Base-by-base conservation (phyloP, 495 filamentous ascomycete genomes). In the Hypomontagnella monticulosa region DNA sequence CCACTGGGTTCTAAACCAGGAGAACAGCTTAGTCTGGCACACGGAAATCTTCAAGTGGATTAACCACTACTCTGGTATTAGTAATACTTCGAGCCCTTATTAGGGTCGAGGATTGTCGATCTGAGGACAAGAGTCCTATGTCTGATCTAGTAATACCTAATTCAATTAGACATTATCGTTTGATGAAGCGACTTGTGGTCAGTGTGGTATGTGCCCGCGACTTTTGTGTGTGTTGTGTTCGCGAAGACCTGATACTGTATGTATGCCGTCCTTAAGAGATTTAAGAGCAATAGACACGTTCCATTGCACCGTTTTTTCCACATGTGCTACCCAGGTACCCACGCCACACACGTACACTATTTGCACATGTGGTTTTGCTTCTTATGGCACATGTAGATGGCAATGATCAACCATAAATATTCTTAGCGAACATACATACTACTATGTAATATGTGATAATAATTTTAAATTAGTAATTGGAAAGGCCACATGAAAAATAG, bases 1-100 rank as follows among this genome's bases (percentile, higher is more conserved):
- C 56, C 84, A 87, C 51, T 93, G 87, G 87, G 89, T 93, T 11
- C 62, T 92, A 46, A 88, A 91, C 57, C 87, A 83, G 12, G 90
- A 93, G 73, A 93, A 93, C 70, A 83, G 81, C 15, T 69, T 92
- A 38, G 73, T 91, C 46, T 93, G 90, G 90, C 89, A 93, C 72
- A 84, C 81, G 9, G 86, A 87, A 10, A 88, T 93, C 18, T 70
- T 92, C 53, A 88, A 91, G 67, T 93, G 84, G 84, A 91, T 92
- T 58, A 92, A 92, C 75, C 85, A 86, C 67, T 83, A 85, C 69
- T 84, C 83, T 11, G 89, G 86, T 36, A 62, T 83, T 18, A 71
- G 70, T 56, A 61, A 71, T 38, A 63, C 69, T 44, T 52, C 61
- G 20, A 71, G 68, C 36, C 71, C 71, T 53, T 71, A 69, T 63